Base-by-base conservation (phyloP, 164 flowering plant genomes). In the Vitis rotundifolia region DNA sequence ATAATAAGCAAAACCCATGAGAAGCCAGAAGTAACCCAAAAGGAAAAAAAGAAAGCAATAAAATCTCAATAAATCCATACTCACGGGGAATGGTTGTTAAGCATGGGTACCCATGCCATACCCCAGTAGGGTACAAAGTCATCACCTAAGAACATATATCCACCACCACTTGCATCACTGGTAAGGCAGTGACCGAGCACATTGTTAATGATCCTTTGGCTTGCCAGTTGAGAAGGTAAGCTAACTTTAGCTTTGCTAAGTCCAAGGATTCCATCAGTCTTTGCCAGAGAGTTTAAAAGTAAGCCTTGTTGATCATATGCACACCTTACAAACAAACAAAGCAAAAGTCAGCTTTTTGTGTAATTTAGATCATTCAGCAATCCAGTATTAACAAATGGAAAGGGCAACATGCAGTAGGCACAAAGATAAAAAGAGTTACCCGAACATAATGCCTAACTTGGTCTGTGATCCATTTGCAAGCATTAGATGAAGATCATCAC, bases 281-380 rank as follows among this genome's bases (percentile, higher is more conserved):
- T 87, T 52, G 76, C 78, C 75, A 91, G 82, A 58, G 92, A 82
- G 73, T 75, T 73, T 64, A 85, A 78, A 63, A 91, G 86, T 59
- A 77, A 73, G 49, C 97, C 97, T 85, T 85, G 91, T 81, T 91
- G 97, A 80, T 91, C 88, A 79, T 91, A 91, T 48, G 87, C 97
- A 80, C 97, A 91, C 76, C 97, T 91, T 76, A 60, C 37, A 68
- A 12, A 51, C 16, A 65, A 74, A 63, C 69, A 19, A 54, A 9
- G 44, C 48, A 64, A 37, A 72, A 9, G 58, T 68, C n/a, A 68
- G 48, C 44, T 61, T 37, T 22, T 31, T 1, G 53, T 64, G 29
- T 19, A 51, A 15, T 49, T 48, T 9, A 64, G 5, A 64, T 48
- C 31, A 16, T 9, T 18, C 63, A 58, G 26, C 11, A 16, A 58